phyloP scores from a whole-genome alignment of 2,329 filamentous ascomycete species.

The Xylariaceae sp. region DNA sequence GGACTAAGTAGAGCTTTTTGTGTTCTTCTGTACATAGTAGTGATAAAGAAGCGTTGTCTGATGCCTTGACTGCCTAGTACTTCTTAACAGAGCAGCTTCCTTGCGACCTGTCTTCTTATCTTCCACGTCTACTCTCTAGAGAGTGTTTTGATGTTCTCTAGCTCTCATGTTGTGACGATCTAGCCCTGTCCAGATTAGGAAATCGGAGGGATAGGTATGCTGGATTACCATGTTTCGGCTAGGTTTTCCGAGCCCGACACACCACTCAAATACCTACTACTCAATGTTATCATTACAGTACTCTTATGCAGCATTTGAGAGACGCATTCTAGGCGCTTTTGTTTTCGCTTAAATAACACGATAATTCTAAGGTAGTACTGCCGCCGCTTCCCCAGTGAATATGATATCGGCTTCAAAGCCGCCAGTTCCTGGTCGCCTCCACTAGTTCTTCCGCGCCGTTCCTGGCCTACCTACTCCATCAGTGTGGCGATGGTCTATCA shows the following conservation, averaged over 20 bases:
- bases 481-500: neutral
- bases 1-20: neutral
- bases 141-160: neutral
- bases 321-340: neutral
- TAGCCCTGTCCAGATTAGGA: constrained; percentile 15
- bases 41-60: neutral
- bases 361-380: neutral
- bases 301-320: constrained; percentile 17
- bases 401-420: constrained; percentile 13
- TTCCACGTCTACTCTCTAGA: neutral
- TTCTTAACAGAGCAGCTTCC: neutral
- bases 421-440: constrained; percentile 15
- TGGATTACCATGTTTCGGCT: constrained; percentile 17
- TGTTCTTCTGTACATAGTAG: constrained; percentile 1
- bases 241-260: constrained; percentile 10
- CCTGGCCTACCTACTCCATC: constrained; percentile 9
- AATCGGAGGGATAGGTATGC: constrained; percentile 19
- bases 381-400: neutral
- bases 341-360: neutral
- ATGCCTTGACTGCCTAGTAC: neutral
- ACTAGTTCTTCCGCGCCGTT: constrained; percentile 13
- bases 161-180: neutral
- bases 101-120: constrained; percentile 7
- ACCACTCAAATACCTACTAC: neutral
- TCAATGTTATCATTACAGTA: constrained; percentile 16